Evolutionary conservation across 768 basidiomycete species (phyloP).

Genomic region (Mycena sanguinolenta): DNA sequence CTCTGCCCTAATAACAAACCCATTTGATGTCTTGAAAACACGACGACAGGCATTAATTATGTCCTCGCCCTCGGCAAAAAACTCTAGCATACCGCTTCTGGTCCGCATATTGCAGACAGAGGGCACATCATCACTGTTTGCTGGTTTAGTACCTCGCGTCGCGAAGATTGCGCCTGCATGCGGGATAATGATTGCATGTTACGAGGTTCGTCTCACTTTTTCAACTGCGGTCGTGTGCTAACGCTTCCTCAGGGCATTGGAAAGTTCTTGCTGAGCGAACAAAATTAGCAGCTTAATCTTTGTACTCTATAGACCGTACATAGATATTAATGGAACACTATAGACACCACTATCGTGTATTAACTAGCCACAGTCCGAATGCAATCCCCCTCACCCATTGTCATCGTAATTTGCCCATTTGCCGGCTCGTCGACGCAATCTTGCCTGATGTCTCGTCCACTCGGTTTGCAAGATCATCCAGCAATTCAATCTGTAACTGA

Average conservation of each 20-base stretch:
- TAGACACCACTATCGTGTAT: slow-evolving; percentile 38
- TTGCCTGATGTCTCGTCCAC: slow-evolving; percentile 86
- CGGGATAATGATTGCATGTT: slow-evolving; percentile 98
- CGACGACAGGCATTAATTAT: slow-evolving; percentile 88
- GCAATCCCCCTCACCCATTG: slow-evolving; percentile 29
- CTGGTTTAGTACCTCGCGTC: slow-evolving; percentile 88
- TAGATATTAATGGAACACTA: slow-evolving; percentile 36
- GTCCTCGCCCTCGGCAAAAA: slow-evolving; percentile 58
- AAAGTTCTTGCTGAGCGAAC: slow-evolving; percentile 54
- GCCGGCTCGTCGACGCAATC: slow-evolving; percentile 82
- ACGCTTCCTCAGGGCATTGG: slow-evolving; percentile 67
- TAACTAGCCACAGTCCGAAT: slow-evolving; percentile 29
- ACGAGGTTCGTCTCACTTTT: slow-evolving; percentile 71
- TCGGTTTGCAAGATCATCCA: slow-evolving; percentile 83
- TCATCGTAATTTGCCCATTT: slow-evolving; percentile 83
- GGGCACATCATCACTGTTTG: slow-evolving; percentile 82
- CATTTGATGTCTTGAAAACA: slow-evolving; percentile 98
- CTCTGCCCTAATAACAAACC: slow-evolving; percentile 91
- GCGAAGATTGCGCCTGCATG: slow-evolving; percentile 98
- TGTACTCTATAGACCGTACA: slow-evolving; percentile 47
- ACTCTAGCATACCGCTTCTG: slow-evolving; percentile 74
- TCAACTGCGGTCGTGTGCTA: slow-evolving; percentile 23
- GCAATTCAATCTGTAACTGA: slow-evolving; percentile 83
- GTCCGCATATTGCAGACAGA: slow-evolving; percentile 82
- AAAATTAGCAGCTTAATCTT: slow-evolving; percentile 45